Percentiles rank a stretch among this genome's conserved stretches.
phyloP scores from a whole-genome alignment of 495 filamentous ascomycete genomes.

The Xylaria scruposa region DNA sequence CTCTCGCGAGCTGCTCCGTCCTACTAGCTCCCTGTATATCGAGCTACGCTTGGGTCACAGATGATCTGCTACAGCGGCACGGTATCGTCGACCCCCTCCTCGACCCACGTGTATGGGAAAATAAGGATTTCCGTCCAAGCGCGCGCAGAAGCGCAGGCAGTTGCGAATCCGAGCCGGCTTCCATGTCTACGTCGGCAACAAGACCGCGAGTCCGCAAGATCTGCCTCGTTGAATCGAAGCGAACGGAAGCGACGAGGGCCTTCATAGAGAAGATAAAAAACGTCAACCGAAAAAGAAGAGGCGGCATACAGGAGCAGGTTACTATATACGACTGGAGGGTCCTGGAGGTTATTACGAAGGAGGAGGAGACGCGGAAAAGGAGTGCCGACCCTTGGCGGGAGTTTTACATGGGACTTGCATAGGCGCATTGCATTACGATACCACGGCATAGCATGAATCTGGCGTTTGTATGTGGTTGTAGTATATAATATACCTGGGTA shows the following conservation, averaged over 20 bases:
- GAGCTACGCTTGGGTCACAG: conserved; percentile 46
- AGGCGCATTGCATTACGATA: conserved; percentile 30
- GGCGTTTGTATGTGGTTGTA: background rate
- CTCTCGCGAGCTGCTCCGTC: conserved; percentile 46
- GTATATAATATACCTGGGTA: background rate
- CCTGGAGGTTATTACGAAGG: conserved; percentile 49
- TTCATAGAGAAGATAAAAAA: conserved; percentile 48
- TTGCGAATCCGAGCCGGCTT: conserved; percentile 19
- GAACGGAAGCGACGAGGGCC: conserved; percentile 44
- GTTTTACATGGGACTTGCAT: conserved; percentile 38
- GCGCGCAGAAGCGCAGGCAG: conserved; percentile 7
- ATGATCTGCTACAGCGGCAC: conserved; percentile 52
- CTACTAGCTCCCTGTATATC: conserved; percentile 55
- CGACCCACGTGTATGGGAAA: conserved; percentile 44
- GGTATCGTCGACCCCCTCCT: conserved; percentile 41
- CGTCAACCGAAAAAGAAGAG: conserved; percentile 40
- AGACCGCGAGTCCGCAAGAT: conserved; percentile 43
- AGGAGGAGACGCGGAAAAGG: conserved; percentile 43
- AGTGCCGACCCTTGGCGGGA: conserved; percentile 36
- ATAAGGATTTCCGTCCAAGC: conserved; percentile 15
- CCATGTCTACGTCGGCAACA: conserved; percentile 36
- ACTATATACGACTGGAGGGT: conserved; percentile 59
- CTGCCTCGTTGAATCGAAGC: conserved; percentile 53
- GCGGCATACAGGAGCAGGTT: conserved; percentile 48
- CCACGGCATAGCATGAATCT: conserved; percentile 9